These are phyloP conservation scores for Ascochyta koolunga DNA, from an alignment of 2,329 filamentous ascomycete genomes.

Conservation along the genomic window DNA sequence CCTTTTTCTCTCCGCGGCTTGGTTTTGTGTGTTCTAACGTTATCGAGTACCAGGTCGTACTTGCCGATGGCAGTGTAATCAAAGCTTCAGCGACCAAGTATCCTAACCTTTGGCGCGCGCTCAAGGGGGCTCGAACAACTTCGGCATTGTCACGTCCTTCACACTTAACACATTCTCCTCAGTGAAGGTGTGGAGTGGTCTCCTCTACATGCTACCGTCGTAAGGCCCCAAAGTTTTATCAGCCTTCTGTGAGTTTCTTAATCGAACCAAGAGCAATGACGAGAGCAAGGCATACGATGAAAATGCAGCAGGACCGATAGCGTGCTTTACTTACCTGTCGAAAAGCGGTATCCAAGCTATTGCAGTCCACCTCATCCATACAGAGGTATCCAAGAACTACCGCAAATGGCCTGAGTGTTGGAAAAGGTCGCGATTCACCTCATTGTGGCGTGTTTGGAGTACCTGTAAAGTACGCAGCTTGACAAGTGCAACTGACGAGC, in stretches of 20 bases:
- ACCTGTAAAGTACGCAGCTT: conserved; percentile 42
- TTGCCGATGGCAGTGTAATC: conserved; percentile 43
- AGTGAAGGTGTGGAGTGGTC: conserved; percentile 44
- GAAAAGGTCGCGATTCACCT: conserved; percentile 37
- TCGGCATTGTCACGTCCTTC: conserved; percentile 46
- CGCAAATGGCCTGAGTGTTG: conserved; percentile 42
- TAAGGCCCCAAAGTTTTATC: conserved; percentile 17
- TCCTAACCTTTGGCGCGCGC: conserved; percentile 37
- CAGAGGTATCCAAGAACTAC: conserved; percentile 18
- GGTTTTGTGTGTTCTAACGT: conserved; percentile 44
- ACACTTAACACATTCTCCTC: conserved; percentile 25
- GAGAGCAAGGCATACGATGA: conserved; percentile 38
- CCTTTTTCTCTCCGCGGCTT: conserved; percentile 39
- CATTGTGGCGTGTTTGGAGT: conserved; percentile 45
- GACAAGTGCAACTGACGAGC: conserved; percentile 43
- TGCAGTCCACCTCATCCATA: conserved; percentile 52
- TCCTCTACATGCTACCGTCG: conserved; percentile 22
- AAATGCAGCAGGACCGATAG: conserved; percentile 57
- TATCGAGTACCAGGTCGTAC: conserved; percentile 44
- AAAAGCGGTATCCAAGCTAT: conserved; percentile 61
- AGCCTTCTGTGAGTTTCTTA: conserved; percentile 17
- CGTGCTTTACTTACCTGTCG: conserved; percentile 63
- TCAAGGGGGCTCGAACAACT: conserved; percentile 49
- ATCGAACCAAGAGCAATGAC: conserved; percentile 7
- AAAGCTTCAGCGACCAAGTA: conserved; percentile 36